These are phyloP conservation scores for Aotearoamyces nothofagi DNA, from an alignment of 2,329 filamentous ascomycete species.

Conservation along the genomic window DNA sequence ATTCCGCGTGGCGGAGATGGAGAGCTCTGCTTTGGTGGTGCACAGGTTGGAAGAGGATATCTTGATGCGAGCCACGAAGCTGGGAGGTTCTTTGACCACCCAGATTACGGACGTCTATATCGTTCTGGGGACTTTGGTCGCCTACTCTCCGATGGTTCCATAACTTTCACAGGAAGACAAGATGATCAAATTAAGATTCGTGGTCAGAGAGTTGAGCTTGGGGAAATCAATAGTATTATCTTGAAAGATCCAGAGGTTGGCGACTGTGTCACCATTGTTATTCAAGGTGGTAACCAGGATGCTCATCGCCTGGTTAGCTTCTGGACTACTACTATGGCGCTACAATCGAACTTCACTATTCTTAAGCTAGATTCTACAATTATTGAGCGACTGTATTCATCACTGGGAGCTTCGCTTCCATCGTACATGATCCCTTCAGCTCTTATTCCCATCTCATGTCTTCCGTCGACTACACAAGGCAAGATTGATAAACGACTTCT, in stretches of 20 bases:
- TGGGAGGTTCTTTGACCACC: slow-evolving; percentile 54
- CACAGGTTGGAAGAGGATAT: slow-evolving; percentile 67
- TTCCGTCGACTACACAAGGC: slow-evolving; percentile 61
- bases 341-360: too few relatives aligned
- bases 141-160: slow-evolving; percentile 44
- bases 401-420: slow-evolving; percentile 44
- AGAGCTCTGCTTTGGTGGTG: slow-evolving; percentile 76
- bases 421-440: slow-evolving; percentile 68
- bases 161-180: slow-evolving; percentile 63
- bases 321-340: slow-evolving; percentile 52
- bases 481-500: slow-evolving; percentile 54
- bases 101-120: slow-evolving; percentile 51
- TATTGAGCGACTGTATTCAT: too few relatives aligned
- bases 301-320: slow-evolving; percentile 58
- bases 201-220: slow-evolving; percentile 88
- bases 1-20: slow-evolving; percentile 60
- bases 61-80: slow-evolving; percentile 48
- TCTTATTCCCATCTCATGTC: slow-evolving; percentile 49
- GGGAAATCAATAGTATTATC: slow-evolving; percentile 67
- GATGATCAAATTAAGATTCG: slow-evolving; percentile 93
- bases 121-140: slow-evolving; percentile 44
- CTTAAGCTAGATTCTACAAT: slow-evolving; percentile 22
- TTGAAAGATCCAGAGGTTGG: slow-evolving; percentile 55
- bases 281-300: slow-evolving; percentile 50
- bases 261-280: slow-evolving; percentile 49